Conservation (phyloP, 208 protist species). For the Entamoeba nuttalli region DNA sequence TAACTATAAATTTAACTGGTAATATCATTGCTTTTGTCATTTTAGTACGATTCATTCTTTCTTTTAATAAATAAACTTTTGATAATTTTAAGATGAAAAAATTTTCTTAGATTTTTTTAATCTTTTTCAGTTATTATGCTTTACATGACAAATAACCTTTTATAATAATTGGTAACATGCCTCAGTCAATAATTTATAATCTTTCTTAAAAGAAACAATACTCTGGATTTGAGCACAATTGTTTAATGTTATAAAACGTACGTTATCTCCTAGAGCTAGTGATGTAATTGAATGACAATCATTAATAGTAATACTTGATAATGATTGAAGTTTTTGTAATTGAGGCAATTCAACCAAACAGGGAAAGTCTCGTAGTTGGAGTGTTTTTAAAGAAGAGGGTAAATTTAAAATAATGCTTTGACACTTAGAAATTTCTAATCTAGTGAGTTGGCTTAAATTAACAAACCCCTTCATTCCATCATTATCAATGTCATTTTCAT, state of each 20-base stretch:
- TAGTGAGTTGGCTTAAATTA: background rate
- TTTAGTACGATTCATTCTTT: no score
- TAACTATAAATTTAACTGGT: no score
- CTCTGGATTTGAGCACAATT: background rate
- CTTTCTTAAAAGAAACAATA: background rate
- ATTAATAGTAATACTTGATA: background rate
- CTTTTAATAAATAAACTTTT: no score
- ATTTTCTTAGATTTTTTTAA: no score
- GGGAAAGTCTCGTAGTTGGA: background rate
- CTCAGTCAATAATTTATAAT: background rate
- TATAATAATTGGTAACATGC: background rate
- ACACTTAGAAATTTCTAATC: background rate
- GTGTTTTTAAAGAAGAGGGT: background rate
- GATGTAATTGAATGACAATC: background rate
- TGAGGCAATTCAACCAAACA: background rate
- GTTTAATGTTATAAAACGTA: background rate
- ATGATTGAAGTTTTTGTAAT: background rate
- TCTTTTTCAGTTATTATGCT: no score
- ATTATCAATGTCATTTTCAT: background rate
- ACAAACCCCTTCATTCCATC: background rate
- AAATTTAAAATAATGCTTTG: background rate
- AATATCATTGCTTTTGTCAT: no score
- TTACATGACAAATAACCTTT: no score
- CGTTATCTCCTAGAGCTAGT: background rate
- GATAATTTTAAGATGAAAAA: no score